Conservation (phyloP, 164 flowering plant genomes). For the Umbilicus rupestris region DNA sequence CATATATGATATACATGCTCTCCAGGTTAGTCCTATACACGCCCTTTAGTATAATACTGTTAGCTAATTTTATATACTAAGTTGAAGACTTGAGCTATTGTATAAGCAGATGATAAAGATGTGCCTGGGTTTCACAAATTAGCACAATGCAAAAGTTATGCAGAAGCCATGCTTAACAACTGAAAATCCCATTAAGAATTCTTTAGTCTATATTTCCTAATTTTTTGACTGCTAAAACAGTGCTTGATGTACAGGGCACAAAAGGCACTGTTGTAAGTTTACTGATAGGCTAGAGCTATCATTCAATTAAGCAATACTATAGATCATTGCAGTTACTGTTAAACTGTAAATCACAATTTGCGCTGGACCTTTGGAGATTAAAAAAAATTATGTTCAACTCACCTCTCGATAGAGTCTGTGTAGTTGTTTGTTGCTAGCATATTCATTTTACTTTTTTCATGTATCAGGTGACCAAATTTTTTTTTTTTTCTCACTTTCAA, state of each 20-base stretch:
- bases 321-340: background rate
- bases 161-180: no score
- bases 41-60: background rate
- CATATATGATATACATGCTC: constrained; percentile 91
- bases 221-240: no score
- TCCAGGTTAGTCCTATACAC: constrained; percentile 51
- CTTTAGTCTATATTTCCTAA: no score
- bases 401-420: background rate
- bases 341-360: no score
- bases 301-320: no score
- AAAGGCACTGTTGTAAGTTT: no score
- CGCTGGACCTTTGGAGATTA: no score
- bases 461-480: background rate
- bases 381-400: background rate
- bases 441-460: background rate
- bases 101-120: no score
- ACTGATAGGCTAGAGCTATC: no score
- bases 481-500: background rate
- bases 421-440: background rate
- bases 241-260: no score
- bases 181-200: no score
- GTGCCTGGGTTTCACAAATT: no score
- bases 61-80: background rate
- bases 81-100: background rate
- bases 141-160: background rate